These are phyloP conservation scores for Starmerella scarabaei DNA, from an alignment of 805 yeast genomes.

Conservation along the genomic window DNA sequence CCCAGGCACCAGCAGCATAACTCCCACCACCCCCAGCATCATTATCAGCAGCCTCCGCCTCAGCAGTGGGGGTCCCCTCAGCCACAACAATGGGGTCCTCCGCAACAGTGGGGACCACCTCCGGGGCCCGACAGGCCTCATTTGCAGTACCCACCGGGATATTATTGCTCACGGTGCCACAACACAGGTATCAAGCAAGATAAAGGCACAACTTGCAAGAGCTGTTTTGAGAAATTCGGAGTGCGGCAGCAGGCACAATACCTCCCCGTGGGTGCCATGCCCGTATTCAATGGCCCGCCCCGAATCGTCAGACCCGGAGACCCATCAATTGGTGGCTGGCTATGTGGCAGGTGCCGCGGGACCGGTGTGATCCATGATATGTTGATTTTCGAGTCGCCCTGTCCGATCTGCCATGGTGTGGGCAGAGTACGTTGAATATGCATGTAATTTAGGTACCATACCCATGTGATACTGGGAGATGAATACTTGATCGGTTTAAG, in stretches of 20 bases:
- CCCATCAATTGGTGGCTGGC: constrained; percentile 56
- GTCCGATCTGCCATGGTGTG: constrained; percentile 53
- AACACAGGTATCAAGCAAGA: constrained; percentile 54
- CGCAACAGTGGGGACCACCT: constrained; percentile 1
- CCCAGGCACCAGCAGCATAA: not conserved
- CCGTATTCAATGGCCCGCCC: constrained; percentile 24
- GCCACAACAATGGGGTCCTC: constrained; percentile 1
- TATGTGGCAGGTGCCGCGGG: constrained; percentile 65
- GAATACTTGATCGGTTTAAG: no score
- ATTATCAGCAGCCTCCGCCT: constrained; percentile 1
- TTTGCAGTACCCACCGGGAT: constrained; percentile 53
- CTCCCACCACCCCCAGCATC: not conserved
- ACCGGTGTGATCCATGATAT: constrained; percentile 42
- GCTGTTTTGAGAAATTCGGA: constrained; percentile 50
- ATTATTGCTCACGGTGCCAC: constrained; percentile 50
- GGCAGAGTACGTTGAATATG: constrained; percentile 26
- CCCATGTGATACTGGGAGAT: no score
- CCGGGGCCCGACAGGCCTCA: constrained; percentile 8
- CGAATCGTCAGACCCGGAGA: constrained; percentile 57
- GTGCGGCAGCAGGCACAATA: constrained; percentile 16
- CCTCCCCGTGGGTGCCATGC: constrained; percentile 13
- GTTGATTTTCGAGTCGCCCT: constrained; percentile 47
- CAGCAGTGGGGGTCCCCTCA: not conserved
- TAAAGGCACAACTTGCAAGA: constrained; percentile 49
- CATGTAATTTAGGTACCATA: no score